Conservation (phyloP, 257 asterid species). For the Ophiorrhiza pumila region DNA sequence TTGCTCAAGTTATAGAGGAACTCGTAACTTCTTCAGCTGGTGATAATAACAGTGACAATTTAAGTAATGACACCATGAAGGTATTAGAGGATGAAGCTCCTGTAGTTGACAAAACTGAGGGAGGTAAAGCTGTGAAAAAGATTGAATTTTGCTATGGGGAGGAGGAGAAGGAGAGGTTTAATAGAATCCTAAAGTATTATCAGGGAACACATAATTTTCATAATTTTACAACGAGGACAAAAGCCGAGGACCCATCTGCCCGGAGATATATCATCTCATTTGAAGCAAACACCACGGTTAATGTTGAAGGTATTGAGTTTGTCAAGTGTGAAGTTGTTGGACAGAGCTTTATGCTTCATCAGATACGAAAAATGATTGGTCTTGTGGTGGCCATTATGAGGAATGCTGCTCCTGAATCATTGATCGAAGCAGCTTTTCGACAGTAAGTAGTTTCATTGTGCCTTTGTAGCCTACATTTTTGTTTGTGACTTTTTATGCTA, state of each 20-base stretch:
- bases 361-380: slow-evolving; percentile 94
- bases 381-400: slow-evolving; percentile 95
- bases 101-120: slow-evolving; percentile 25
- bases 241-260: slow-evolving; percentile 95
- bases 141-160: slow-evolving; percentile 57
- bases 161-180: slow-evolving; percentile 70
- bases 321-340: slow-evolving; percentile 91
- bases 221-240: slow-evolving; percentile 83
- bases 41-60: neutral
- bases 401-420: slow-evolving; percentile 60
- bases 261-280: slow-evolving; percentile 67
- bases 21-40: slow-evolving; percentile 16
- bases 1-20: slow-evolving; percentile 15
- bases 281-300: slow-evolving; percentile 50
- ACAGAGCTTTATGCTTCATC: slow-evolving; percentile 99
- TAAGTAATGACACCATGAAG: slow-evolving; percentile 18
- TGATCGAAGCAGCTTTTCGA: slow-evolving; percentile 62
- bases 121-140: slow-evolving; percentile 29
- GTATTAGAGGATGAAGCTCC: slow-evolving; percentile 24
- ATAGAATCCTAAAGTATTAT: slow-evolving; percentile 62
- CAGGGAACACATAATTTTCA: slow-evolving; percentile 94
- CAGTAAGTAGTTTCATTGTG: slow-evolving; percentile 39
- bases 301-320: slow-evolving; percentile 71
- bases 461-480: neutral
- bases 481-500: neutral